Evolutionary conservation across 2,329 filamentous ascomycete species (phyloP).

Genomic region (Claviceps maximensis): DNA sequence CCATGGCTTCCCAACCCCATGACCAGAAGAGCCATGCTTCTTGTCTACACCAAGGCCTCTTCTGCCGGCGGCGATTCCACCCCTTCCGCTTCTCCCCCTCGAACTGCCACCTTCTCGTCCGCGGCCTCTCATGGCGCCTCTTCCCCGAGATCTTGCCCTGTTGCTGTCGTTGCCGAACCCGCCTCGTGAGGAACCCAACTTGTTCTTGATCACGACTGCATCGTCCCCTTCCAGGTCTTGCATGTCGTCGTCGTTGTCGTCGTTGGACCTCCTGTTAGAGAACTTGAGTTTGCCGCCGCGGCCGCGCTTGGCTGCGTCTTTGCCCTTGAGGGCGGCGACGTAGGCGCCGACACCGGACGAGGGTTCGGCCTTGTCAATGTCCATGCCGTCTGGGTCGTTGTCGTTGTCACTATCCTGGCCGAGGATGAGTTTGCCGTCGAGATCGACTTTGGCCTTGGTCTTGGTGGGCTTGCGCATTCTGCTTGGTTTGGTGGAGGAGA

Average conservation of each 20-base stretch:
- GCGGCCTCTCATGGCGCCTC: conserved; percentile 15
- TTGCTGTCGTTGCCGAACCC: conserved; percentile 8
- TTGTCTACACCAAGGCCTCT: conserved; percentile 39
- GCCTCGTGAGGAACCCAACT: conserved; percentile 25
- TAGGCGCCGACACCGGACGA: conserved; percentile 54
- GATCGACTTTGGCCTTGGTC: conserved; percentile 54
- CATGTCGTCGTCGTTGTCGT: conserved; percentile 34
- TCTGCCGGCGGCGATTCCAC: conserved; percentile 32
- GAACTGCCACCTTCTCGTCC: conserved; percentile 17
- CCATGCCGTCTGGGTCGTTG: conserved; percentile 42
- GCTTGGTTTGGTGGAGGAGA: conserved; percentile 76
- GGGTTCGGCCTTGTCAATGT: conserved; percentile 50
- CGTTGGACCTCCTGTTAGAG: conserved; percentile 44
- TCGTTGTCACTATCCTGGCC: conserved; percentile 42
- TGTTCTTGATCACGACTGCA: conserved; percentile 38
- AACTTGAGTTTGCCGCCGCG: conserved; percentile 59
- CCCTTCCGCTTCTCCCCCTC: conserved; percentile 30
- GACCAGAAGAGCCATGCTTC: conserved; percentile 26
- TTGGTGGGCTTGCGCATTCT: conserved; percentile 43
- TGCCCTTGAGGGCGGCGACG: conserved; percentile 54
- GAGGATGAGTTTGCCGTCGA: conserved; percentile 71
- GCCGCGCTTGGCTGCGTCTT: conserved; percentile 51
- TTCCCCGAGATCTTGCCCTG: conserved; percentile 14
- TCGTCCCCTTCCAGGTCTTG: conserved; percentile 42
- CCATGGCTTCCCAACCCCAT: conserved; percentile 29